Evolutionary conservation across 768 basidiomycete species (phyloP).

Genomic region (Dentipellis fragilis): DNA sequence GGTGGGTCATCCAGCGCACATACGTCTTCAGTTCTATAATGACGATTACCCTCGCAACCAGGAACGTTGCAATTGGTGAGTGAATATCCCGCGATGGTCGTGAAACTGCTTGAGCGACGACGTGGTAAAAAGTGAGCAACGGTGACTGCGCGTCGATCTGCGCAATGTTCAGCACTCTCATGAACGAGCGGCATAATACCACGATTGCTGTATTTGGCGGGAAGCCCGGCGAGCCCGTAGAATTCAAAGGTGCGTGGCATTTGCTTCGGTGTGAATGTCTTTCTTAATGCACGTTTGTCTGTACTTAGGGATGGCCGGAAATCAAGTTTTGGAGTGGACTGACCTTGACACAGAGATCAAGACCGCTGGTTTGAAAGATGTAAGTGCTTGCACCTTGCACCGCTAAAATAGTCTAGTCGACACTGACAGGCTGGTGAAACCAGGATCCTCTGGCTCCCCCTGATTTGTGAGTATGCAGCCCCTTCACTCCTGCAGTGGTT

Average conservation of each 20-base stretch:
- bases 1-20: not conserved
- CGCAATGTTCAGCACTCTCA: conserved; percentile 44
- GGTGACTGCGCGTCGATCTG: conserved; percentile 42
- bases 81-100: not conserved
- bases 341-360: conserved; percentile 22
- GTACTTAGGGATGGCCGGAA: conserved; percentile 34
- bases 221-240: conserved; percentile 32
- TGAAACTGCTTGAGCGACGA: not conserved
- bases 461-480: conserved; percentile 22
- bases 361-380: conserved; percentile 23
- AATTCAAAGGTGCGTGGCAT: conserved; percentile 31
- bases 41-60: not conserved
- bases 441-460: conserved; percentile 29
- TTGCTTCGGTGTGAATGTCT: not conserved
- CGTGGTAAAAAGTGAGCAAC: conserved; percentile 4
- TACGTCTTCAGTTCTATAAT: not conserved
- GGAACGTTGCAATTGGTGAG: conserved; percentile 9
- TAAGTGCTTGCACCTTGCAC: conserved; percentile 3
- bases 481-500: not conserved
- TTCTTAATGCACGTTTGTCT: conserved; percentile 9
- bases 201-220: conserved; percentile 45
- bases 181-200: conserved; percentile 39
- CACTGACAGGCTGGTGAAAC: not conserved
- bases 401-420: not conserved
- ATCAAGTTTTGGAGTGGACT: conserved; percentile 23